These are phyloP conservation scores for Alternaria novae-zelandiae DNA, from an alignment of 2,329 filamentous ascomycete species.

Conservation along the genomic window DNA sequence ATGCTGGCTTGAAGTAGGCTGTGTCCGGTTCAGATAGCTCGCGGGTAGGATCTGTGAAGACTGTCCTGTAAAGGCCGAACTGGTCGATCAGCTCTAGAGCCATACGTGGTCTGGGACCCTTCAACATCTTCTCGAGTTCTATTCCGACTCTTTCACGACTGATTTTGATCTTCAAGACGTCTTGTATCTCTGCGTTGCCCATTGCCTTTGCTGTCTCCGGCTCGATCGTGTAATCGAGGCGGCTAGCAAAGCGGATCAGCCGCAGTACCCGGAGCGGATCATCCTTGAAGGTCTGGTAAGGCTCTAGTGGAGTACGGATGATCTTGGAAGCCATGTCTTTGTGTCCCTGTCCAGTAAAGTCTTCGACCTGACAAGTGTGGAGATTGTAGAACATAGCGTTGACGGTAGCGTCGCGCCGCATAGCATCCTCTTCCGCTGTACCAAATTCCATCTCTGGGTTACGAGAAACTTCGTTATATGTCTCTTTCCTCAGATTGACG, in stretches of 20 bases:
- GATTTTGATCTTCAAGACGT: slow-evolving; percentile 84
- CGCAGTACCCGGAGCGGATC: slow-evolving; percentile 88
- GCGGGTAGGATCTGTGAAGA: slow-evolving; percentile 74
- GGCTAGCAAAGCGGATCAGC: slow-evolving; percentile 87
- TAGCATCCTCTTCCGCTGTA: slow-evolving; percentile 86
- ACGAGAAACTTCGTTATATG: slow-evolving; percentile 84
- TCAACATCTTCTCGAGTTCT: slow-evolving; percentile 91
- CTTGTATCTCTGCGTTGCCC: slow-evolving; percentile 77
- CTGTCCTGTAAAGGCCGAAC: slow-evolving; percentile 71
- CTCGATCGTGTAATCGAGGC: slow-evolving; percentile 81
- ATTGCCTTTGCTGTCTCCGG: slow-evolving; percentile 72
- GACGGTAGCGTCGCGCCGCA: slow-evolving; percentile 88
- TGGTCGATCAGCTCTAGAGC: slow-evolving; percentile 71
- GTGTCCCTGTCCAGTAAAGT: slow-evolving; percentile 78
- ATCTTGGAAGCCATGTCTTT: slow-evolving; percentile 73
- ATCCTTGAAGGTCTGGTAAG: slow-evolving; percentile 91
- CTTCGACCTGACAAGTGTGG: slow-evolving; percentile 78
- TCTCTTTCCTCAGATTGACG: slow-evolving; percentile 92
- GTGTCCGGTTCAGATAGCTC: slow-evolving; percentile 63
- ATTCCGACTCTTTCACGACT: slow-evolving; percentile 87
- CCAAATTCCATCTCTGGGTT: slow-evolving; percentile 95
- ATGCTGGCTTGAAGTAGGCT: slow-evolving; percentile 67
- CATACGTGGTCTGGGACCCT: slow-evolving; percentile 65
- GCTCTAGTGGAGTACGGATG: slow-evolving; percentile 85
- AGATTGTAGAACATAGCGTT: slow-evolving; percentile 98